Percentiles rank a stretch among this genome's conserved stretches.
These are phyloP conservation scores for Claviceps africana DNA, from an alignment of 2,329 filamentous ascomycete genomes.

Conservation along the genomic window DNA sequence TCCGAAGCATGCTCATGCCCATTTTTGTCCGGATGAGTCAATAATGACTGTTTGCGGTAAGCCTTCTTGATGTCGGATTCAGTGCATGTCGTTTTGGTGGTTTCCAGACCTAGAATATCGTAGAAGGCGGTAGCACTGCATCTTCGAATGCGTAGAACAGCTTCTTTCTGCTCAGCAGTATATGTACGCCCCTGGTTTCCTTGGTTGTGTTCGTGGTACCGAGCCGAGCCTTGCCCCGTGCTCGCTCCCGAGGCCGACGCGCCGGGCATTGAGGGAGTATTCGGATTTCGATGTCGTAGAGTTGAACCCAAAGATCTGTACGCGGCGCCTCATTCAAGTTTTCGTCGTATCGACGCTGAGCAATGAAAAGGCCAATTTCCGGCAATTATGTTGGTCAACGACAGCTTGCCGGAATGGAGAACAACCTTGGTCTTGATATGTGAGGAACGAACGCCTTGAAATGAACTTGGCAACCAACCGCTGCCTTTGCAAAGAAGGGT, in stretches of 20 bases:
- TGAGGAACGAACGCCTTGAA: too few relatives aligned
- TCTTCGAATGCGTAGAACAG: slow-evolving; percentile 74
- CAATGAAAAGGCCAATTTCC: too few relatives aligned
- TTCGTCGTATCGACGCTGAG: background rate
- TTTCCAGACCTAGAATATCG: slow-evolving; percentile 72
- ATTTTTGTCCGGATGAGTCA: slow-evolving; percentile 99
- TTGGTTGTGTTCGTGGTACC: slow-evolving; percentile 55
- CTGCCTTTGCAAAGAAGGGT: background rate
- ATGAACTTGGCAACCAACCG: too few relatives aligned
- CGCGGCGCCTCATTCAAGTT: background rate
- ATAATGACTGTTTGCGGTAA: slow-evolving; percentile 81
- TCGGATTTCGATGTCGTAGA: background rate
- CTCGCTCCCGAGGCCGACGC: slow-evolving; percentile 42
- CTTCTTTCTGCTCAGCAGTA: slow-evolving; percentile 81
- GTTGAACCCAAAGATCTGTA: background rate
- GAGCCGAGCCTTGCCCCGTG: slow-evolving; percentile 28
- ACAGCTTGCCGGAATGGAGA: background rate
- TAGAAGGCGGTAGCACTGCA: slow-evolving; percentile 85
- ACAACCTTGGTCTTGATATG: background rate
- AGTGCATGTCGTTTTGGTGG: slow-evolving; percentile 47
- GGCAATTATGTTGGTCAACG: background rate
- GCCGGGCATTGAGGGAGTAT: slow-evolving; percentile 22
- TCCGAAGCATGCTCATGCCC: slow-evolving; percentile 90
- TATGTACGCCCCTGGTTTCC: slow-evolving; percentile 64
- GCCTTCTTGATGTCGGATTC: slow-evolving; percentile 94